A percentile compares a stretch with the other conserved stretches of the same genome.
These are phyloP conservation scores for Phytopythium vexans DNA, from an alignment of 352 stramenopile species.

Conservation along the genomic window DNA sequence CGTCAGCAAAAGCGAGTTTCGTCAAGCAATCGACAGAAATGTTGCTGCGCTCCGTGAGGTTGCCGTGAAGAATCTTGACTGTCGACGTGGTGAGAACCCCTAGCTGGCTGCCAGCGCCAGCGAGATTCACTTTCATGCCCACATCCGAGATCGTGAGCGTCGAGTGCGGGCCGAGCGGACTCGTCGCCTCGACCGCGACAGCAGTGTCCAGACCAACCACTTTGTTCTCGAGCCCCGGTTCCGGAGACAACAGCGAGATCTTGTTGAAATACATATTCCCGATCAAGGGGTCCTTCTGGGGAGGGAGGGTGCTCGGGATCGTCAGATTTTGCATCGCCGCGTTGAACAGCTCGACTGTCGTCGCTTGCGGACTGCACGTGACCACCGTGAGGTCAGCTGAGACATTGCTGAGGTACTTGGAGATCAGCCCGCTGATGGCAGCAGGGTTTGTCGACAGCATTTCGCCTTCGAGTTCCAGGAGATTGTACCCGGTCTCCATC, in stretches of 20 bases:
- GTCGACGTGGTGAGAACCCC: constrained; percentile 47
- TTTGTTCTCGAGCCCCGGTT: constrained; percentile 40
- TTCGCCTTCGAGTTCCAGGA: constrained; percentile 60
- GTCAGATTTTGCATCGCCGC: constrained; percentile 62
- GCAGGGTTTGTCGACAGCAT: constrained; percentile 60
- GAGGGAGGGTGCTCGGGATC: constrained; percentile 60
- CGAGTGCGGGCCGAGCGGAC: constrained; percentile 58
- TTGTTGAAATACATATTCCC: constrained; percentile 62
- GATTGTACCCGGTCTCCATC: constrained; percentile 57
- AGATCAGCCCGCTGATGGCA: constrained; percentile 74
- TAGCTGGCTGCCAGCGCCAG: constrained; percentile 28
- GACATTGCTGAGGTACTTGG: constrained; percentile 67
- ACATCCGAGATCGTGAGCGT: constrained; percentile 54
- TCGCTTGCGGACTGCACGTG: constrained; percentile 56
- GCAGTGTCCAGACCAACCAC: constrained; percentile 39
- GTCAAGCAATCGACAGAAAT: constrained; percentile 68
- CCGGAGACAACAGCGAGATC: constrained; percentile 47
- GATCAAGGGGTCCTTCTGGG: constrained; percentile 56
- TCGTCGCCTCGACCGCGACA: constrained; percentile 65
- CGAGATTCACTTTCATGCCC: constrained; percentile 58
- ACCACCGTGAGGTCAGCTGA: constrained; percentile 54
- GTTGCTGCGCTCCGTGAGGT: constrained; percentile 57
- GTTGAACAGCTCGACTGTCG: constrained; percentile 68
- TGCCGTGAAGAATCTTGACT: constrained; percentile 54
- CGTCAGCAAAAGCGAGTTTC: constrained; percentile 32